These are phyloP conservation scores for Scorias spongiosa DNA, from an alignment of 2,329 filamentous ascomycete species.

Conservation along the genomic window DNA sequence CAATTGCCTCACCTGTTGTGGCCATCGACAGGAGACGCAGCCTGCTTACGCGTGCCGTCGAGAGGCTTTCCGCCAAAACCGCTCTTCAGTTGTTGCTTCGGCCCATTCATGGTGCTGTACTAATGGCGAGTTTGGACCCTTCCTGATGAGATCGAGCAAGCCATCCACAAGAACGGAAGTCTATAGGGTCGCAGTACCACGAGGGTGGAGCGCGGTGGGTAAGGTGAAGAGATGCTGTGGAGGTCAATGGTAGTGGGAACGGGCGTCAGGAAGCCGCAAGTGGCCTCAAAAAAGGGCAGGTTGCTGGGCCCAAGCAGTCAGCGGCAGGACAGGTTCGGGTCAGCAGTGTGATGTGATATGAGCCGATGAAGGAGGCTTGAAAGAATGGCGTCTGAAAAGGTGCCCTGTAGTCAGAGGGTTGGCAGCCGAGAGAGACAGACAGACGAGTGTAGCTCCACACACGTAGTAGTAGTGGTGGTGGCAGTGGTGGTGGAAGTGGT, in stretches of 20 bases:
- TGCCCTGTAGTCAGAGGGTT: too few species aligned
- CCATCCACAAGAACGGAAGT: conserved; percentile 4
- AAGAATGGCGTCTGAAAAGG: neutral
- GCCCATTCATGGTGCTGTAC: conserved; percentile 12
- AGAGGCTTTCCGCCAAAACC: conserved; percentile 34
- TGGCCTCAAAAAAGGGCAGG: too few species aligned
- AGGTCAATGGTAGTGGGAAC: too few species aligned
- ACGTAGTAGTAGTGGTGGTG: too few species aligned
- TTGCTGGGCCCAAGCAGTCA: too few species aligned
- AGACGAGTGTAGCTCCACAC: too few species aligned
- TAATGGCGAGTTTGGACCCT: neutral
- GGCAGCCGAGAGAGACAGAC: too few species aligned
- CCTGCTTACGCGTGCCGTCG: conserved; percentile 40
- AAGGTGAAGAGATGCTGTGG: too few species aligned
- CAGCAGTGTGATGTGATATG: neutral
- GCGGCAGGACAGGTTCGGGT: too few species aligned
- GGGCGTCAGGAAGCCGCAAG: too few species aligned
- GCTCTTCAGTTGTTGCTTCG: conserved; percentile 33
- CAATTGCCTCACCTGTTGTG: conserved; percentile 35
- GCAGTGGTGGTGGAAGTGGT: too few species aligned
- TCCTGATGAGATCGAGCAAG: neutral
- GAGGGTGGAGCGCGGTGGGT: conserved; percentile 1
- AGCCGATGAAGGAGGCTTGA: conserved; percentile 4
- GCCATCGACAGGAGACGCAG: conserved; percentile 39
- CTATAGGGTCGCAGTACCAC: conserved; percentile 11